Percentiles rank a stretch among this genome's conserved stretches.
Conservation (phyloP, 2,329 filamentous ascomycete species). For the Aspergillus sp. region DNA sequence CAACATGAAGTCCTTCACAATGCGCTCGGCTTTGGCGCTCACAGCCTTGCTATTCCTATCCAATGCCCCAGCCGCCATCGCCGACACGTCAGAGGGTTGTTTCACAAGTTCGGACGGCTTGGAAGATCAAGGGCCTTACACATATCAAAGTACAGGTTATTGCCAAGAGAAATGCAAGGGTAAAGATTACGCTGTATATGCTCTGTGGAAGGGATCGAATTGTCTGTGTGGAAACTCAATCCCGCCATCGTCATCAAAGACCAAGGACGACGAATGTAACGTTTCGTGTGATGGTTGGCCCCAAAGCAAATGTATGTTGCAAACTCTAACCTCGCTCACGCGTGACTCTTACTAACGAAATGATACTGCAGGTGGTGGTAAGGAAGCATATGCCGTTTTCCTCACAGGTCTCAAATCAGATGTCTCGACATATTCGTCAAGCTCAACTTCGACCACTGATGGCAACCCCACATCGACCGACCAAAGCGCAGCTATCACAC, state of each 20-base stretch:
- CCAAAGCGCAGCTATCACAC: slow-evolving; percentile 15
- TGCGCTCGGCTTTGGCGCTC: slow-evolving; percentile 18
- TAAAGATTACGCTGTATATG: slow-evolving; percentile 55
- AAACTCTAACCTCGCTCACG: background rate
- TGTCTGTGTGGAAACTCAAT: slow-evolving; percentile 72
- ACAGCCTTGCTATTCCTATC: slow-evolving; percentile 21
- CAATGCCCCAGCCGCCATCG: slow-evolving; percentile 12
- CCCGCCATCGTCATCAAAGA: slow-evolving; percentile 54
- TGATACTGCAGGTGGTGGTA: slow-evolving; percentile 51
- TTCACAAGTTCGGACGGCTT: slow-evolving; percentile 46
- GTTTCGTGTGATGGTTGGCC: slow-evolving; percentile 61
- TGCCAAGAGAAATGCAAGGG: slow-evolving; percentile 50
- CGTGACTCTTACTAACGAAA: background rate
- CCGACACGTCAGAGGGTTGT: slow-evolving; percentile 42
- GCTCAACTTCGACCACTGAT: slow-evolving; percentile 24
- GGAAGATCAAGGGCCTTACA: slow-evolving; percentile 43
- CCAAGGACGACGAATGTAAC: slow-evolving; percentile 58
- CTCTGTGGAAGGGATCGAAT: slow-evolving; percentile 53
- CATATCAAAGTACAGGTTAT: slow-evolving; percentile 52
- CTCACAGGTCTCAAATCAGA: slow-evolving; percentile 46
- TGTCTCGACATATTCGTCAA: slow-evolving; percentile 41
- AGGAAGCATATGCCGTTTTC: slow-evolving; percentile 46
- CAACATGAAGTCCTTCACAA: slow-evolving; percentile 24
- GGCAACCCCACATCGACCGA: slow-evolving; percentile 9
- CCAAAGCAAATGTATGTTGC: slow-evolving; percentile 58